These are phyloP conservation scores for Erythrophleum ivorense DNA, from an alignment of 331 rosid genomes.

Conservation along the genomic window DNA sequence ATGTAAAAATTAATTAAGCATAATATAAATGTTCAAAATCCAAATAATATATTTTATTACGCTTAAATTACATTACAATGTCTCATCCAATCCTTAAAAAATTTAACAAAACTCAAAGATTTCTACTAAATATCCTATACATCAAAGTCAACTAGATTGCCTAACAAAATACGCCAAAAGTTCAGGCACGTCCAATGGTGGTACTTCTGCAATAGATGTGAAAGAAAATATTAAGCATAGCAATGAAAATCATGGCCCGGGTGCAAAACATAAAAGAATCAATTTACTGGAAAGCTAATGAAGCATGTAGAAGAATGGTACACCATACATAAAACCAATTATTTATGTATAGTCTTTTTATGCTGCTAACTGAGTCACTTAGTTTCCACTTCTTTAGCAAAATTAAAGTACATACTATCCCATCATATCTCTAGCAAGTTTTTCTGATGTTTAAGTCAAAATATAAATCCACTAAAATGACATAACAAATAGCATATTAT, in stretches of 20 bases:
- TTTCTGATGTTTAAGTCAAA: constrained; percentile 21
- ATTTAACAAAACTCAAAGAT: too few relatives aligned
- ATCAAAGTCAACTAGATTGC: too few relatives aligned
- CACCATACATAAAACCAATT: constrained; percentile 10
- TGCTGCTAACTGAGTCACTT: constrained; percentile 12
- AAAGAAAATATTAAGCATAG: constrained; percentile 39
- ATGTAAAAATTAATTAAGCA: too few relatives aligned
- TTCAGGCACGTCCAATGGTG: constrained; percentile 88
- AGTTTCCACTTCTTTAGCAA: constrained; percentile 26
- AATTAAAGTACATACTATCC: background rate
- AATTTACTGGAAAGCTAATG: constrained; percentile 32
- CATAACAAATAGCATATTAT: constrained; percentile 1
- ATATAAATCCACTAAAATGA: constrained; percentile 14
- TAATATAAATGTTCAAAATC: too few relatives aligned
- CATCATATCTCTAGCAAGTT: background rate
- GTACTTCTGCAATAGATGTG: constrained; percentile 64
- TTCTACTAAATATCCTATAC: too few relatives aligned
- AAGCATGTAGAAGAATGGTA: constrained; percentile 12
- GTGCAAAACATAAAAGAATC: constrained; percentile 30
- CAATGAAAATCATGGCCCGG: constrained; percentile 26
- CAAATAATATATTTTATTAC: too few relatives aligned
- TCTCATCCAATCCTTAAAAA: too few relatives aligned
- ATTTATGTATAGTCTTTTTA: constrained; percentile 15
- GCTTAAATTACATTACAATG: too few relatives aligned
- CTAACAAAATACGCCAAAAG: constrained; percentile 93